phyloP scores from a whole-genome alignment of 2,329 filamentous ascomycete genomes.

The Aquanectria penicillioides region DNA sequence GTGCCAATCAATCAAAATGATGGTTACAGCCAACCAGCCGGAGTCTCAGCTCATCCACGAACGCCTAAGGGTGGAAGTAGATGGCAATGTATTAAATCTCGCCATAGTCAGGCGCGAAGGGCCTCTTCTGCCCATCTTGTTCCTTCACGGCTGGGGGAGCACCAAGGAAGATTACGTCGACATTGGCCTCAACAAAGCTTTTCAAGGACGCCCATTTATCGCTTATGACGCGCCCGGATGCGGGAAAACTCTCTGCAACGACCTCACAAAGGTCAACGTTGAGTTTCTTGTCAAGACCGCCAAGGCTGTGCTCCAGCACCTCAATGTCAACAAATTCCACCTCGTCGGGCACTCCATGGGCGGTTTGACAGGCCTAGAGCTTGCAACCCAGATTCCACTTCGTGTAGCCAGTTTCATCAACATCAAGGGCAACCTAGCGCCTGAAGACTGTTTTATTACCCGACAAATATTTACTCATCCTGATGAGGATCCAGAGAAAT shows the following conservation, averaged over 20 bases:
- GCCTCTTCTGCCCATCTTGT: slow-evolving; percentile 26
- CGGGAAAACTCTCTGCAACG: slow-evolving; percentile 26
- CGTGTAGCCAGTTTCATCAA: slow-evolving; percentile 35
- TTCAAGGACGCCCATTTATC: slow-evolving; percentile 28
- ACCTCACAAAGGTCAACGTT: slow-evolving; percentile 28
- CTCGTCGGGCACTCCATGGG: slow-evolving; percentile 44
- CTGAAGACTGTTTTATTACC: slow-evolving; percentile 41
- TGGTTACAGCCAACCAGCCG: neutral
- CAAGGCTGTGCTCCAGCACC: slow-evolving; percentile 26
- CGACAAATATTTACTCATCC: slow-evolving; percentile 35
- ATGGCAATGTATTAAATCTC: neutral
- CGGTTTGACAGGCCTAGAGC: slow-evolving; percentile 33
- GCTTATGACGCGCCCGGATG: slow-evolving; percentile 40
- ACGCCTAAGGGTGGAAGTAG: neutral
- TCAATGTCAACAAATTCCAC: slow-evolving; percentile 28
- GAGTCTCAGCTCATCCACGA: neutral
- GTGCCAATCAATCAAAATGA: neutral
- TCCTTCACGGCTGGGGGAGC: slow-evolving; percentile 41
- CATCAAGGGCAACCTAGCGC: slow-evolving; percentile 42
- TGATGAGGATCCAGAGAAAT: slow-evolving; percentile 19
- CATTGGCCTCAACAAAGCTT: slow-evolving; percentile 26
- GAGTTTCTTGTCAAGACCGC: slow-evolving; percentile 33
- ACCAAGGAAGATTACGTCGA: slow-evolving; percentile 42
- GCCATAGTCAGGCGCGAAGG: slow-evolving; percentile 3
- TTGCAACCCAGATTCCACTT: slow-evolving; percentile 22